Evolutionary conservation across 2,329 filamentous ascomycete species (phyloP), one percentile per base, ranked within the genome.

Genomic region (Aspergillus latus): DNA sequence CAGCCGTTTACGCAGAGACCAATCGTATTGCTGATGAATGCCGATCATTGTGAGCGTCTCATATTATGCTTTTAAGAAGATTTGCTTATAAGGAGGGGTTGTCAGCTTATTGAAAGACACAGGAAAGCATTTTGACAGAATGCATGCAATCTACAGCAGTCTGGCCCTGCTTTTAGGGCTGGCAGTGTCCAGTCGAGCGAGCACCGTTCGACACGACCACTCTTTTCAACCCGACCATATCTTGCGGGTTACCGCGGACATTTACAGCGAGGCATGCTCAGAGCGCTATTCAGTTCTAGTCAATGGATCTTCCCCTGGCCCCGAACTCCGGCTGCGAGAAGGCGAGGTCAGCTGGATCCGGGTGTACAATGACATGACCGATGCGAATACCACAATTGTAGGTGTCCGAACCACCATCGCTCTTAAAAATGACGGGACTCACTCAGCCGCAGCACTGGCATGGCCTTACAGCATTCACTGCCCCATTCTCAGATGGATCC

Each of bases 401-500:
- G 60, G 69, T 57, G 21, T 3, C 21, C 8, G 5, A 7, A 34
- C 11, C 15, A 5, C 7, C 48, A 42, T 1, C 16, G 8, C 0
- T 11, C 1, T 7, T 13, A 5, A 44, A 2, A 1, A 4, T 16
- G 2, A 15, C 11, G 7, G 8, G 34, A 16, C 5, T 37, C 30
- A 10, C 7, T 32, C 2, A 26, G 16, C 29, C 8, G 40, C 50
- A 87, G 82, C 86, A 88, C 65, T 88, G 86, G 86, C 86, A 88
- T 70, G 86, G 86, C 10, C 75, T 89, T 7, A 80, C 78, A 13
- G 82, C 84, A 66, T 74, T 80, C 32, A 77, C 80, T 32, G 82
- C 84, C 1, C 84, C 84, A 0, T 88, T 87, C 69, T 83, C 84
- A 1, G 86, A 88, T 61, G 86, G 86, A 3, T 79, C 83, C 0